Evolutionary conservation across 495 filamentous ascomycete genomes (phyloP), one percentile per base, ranked within the genome.

Genomic region (Penicillium diatomitis): DNA sequence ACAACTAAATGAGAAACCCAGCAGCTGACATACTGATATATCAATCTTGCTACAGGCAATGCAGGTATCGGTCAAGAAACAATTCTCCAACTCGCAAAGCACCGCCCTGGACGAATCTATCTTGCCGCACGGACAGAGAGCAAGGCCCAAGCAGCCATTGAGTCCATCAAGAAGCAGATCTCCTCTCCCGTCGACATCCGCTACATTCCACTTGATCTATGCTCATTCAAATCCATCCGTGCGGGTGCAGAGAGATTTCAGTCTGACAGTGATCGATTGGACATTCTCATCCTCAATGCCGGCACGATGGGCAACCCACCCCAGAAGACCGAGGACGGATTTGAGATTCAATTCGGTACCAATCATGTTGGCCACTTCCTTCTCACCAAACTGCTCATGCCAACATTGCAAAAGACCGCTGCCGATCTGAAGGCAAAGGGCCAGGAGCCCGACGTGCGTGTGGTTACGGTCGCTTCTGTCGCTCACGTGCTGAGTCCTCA

Each of bases 271-370:
- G 58, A 68, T 20, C 73, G 75, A 1, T 59, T 86, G n/a, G 81
- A 89, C 49, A 60, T 81, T 30, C 65, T 91, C n/a, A 61, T 63
- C 35, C 55, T 63, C 27, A 63, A 63, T 54, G 60, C 86, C 9
- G 84, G 83, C n/a, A 76, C 86, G 43, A 82, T 86, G 78, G 79
- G 70, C 0, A 53, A 73, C 8, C 70, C 75, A 3, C 65, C 61
- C 9, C 57, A 49, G 0, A 56, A 62, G 4, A 91, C 83, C 8
- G 89, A 90, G 38, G 88, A 94, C 58, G 86, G 87, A 4, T 94
- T 92, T 72, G 73, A 90, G 20, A 76, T 80, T 0, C 66, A 79
- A 33, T 76, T 87, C 41, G 89, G 90, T 3, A 79, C 79, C 7
- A 76, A 77, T 36, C 76, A 53, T 78, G 80, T 32, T 9, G 66